Conservation (phyloP, 2,329 filamentous ascomycete genomes). For the Diaporthe destruens region DNA sequence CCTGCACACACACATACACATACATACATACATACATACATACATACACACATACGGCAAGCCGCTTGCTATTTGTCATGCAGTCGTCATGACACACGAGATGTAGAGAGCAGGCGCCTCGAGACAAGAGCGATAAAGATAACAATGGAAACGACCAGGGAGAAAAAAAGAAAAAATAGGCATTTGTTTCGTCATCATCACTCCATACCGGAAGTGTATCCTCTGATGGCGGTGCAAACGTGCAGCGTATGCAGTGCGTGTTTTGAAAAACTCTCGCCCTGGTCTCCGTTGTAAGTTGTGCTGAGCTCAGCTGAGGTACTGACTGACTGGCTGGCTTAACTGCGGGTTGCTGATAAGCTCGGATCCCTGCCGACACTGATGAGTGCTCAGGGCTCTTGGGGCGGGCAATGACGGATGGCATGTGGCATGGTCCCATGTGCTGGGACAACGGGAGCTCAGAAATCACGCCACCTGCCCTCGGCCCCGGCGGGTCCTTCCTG, state of each 20-base stretch:
- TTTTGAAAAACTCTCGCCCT: slow-evolving; percentile 6
- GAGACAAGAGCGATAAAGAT: slow-evolving; percentile 1
- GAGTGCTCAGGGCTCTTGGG: neutral
- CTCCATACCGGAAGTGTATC: slow-evolving; percentile 26
- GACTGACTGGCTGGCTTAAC: neutral
- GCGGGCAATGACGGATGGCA: slow-evolving; percentile 31
- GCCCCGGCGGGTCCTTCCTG: slow-evolving; percentile 21
- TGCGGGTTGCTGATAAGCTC: slow-evolving; percentile 6
- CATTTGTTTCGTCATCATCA: slow-evolving; percentile 28
- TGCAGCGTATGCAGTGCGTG: slow-evolving; percentile 17
- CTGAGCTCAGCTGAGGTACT: slow-evolving; percentile 18
- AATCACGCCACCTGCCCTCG: slow-evolving; percentile 37
- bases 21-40: neutral
- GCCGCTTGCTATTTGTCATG: neutral
- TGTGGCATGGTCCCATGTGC: slow-evolving; percentile 21
- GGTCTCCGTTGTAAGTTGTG: neutral
- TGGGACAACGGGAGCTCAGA: slow-evolving; percentile 29
- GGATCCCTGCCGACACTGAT: slow-evolving; percentile 39
- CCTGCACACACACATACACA: neutral
- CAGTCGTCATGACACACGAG: neutral
- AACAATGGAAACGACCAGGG: neutral
- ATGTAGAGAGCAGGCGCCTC: neutral
- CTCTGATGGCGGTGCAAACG: slow-evolving; percentile 20
- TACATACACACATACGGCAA: neutral
- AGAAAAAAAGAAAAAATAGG: neutral